Conservation (phyloP, 306 rosid species). For the Myrica gale region DNA sequence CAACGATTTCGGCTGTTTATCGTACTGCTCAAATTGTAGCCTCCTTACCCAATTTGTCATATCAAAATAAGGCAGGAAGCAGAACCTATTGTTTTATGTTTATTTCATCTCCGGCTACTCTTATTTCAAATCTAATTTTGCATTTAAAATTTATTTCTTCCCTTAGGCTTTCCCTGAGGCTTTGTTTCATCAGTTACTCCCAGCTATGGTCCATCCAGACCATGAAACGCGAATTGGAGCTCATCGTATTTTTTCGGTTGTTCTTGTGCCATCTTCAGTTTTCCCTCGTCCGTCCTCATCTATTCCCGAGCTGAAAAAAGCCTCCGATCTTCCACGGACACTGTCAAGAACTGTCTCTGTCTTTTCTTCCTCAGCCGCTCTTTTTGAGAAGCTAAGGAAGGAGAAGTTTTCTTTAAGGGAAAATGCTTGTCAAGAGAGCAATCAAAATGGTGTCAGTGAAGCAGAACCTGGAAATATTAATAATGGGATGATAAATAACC, state of each 20-base stretch:
- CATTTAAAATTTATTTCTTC: constrained; percentile 29
- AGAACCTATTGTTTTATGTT: constrained; percentile 19
- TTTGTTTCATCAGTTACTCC: constrained; percentile 84
- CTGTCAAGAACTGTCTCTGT: constrained; percentile 86
- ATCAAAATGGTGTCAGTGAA: constrained; percentile 33
- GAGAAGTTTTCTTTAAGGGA: constrained; percentile 60
- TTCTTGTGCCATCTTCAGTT: constrained; percentile 80
- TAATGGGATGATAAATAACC: constrained; percentile 49
- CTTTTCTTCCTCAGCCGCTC: constrained; percentile 90
- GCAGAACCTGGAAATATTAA: constrained; percentile 37
- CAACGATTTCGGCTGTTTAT: constrained; percentile 65
- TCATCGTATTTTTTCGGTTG: constrained; percentile 80
- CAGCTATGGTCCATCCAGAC: constrained; percentile 90
- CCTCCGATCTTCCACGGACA: constrained; percentile 54
- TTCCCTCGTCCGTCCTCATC: constrained; percentile 44
- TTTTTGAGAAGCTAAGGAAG: constrained; percentile 70
- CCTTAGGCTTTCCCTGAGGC: constrained; percentile 89
- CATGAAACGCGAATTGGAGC: constrained; percentile 84
- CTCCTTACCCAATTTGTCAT: constrained; percentile 63
- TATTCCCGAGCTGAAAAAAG: constrained; percentile 42
- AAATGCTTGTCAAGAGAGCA: constrained; percentile 35
- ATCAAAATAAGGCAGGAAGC: constrained; percentile 79
- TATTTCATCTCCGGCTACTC: constrained; percentile 23
- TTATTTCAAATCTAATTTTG: constrained; percentile 32
- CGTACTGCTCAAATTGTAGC: constrained; percentile 85